phyloP scores from a whole-genome alignment of 2,329 filamentous ascomycete genomes.

The Didymella glomerata region DNA sequence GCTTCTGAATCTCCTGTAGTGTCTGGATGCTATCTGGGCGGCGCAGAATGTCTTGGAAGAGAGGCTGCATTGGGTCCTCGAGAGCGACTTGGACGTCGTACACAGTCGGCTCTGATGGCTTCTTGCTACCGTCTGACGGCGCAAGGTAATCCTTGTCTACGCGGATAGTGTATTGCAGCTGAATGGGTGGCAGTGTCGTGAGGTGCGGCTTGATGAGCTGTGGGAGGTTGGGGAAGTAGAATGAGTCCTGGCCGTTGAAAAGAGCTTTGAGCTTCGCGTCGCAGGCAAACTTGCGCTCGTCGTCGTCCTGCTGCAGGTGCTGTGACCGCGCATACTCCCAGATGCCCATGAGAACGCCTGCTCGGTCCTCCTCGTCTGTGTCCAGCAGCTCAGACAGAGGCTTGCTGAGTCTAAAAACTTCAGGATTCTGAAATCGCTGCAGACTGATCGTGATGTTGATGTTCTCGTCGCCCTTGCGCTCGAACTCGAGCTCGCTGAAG shows the following conservation, averaged over 20 bases:
- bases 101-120: slow-evolving; percentile 75
- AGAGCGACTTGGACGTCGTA: slow-evolving; percentile 89
- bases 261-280: slow-evolving; percentile 83
- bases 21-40: slow-evolving; percentile 63
- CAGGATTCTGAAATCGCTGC: slow-evolving; percentile 81
- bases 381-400: slow-evolving; percentile 85
- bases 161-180: slow-evolving; percentile 90
- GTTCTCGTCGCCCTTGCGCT: slow-evolving; percentile 91
- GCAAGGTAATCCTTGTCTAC: slow-evolving; percentile 70
- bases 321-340: slow-evolving; percentile 94
- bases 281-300: slow-evolving; percentile 90
- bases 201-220: slow-evolving; percentile 83
- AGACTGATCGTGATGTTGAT: slow-evolving; percentile 90
- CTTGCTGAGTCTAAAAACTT: slow-evolving; percentile 81
- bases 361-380: slow-evolving; percentile 83
- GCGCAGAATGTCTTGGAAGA: slow-evolving; percentile 60
- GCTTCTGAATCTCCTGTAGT: slow-evolving; percentile 75
- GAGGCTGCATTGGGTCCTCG: slow-evolving; percentile 82
- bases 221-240: slow-evolving; percentile 85
- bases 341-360: slow-evolving; percentile 86
- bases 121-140: slow-evolving; percentile 72
- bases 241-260: slow-evolving; percentile 72
- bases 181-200: slow-evolving; percentile 79
- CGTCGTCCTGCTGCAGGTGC: slow-evolving; percentile 90
- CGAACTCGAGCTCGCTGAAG: slow-evolving; percentile 91